Conservation (phyloP, 2,329 filamentous ascomycete genomes). For the Emergomyces orientalis region DNA sequence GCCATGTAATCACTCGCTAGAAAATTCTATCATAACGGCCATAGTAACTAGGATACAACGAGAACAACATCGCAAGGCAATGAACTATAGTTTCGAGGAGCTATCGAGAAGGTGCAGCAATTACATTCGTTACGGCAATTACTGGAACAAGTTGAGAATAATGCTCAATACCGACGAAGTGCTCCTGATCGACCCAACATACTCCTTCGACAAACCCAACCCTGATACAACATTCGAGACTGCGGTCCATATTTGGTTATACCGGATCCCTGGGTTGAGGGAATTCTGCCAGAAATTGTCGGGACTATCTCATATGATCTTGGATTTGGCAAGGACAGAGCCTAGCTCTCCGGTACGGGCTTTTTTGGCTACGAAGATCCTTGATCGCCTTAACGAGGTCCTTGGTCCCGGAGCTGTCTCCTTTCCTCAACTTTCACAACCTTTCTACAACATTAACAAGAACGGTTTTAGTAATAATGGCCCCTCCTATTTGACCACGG, state of each 20-base stretch:
- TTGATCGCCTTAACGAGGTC: constrained; percentile 17
- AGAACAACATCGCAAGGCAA: constrained; percentile 12
- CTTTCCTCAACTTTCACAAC: neutral
- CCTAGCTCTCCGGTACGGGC: constrained; percentile 13
- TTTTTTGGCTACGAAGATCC: constrained; percentile 16
- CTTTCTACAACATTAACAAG: neutral
- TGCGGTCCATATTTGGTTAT: constrained; percentile 15
- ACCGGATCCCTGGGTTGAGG: constrained; percentile 15
- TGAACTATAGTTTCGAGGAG: constrained; percentile 15
- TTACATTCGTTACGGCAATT: constrained; percentile 16
- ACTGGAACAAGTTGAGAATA: constrained; percentile 15
- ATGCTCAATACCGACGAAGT: constrained; percentile 16
- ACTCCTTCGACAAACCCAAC: constrained; percentile 16
- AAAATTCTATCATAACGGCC: constrained; percentile 10
- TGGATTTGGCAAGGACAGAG: constrained; percentile 14
- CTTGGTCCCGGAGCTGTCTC: constrained; percentile 11
- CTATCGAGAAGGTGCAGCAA: constrained; percentile 13
- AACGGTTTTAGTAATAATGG: neutral
- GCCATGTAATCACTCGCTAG: constrained; percentile 6
- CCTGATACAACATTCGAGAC: constrained; percentile 17
- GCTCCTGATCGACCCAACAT: constrained; percentile 16
- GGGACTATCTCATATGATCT: constrained; percentile 17
- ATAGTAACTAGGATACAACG: constrained; percentile 15
- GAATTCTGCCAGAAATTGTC: constrained; percentile 18
- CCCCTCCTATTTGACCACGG: constrained; percentile 9